Evolutionary conservation across 192 early-diverging fungal genomes (phyloP), one percentile per base, ranked within the genome.

Genomic region (Allomyces macrogynus): DNA sequence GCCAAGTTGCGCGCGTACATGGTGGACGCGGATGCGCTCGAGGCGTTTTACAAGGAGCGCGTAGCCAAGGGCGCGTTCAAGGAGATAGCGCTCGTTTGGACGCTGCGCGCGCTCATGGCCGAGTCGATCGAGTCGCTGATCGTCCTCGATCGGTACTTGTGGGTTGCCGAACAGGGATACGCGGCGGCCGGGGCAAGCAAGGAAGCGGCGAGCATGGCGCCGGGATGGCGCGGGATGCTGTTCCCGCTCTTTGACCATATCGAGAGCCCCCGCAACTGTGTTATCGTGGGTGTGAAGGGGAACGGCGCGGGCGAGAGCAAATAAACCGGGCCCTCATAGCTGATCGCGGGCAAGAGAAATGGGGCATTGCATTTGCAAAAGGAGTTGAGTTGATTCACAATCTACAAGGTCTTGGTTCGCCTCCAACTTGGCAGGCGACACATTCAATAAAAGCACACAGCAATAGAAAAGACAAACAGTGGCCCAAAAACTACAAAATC

Each of bases 21-120:
- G 1, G 75, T 77, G 12, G 65, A 64, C 9, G 61, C 68, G n/a
- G 76, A 71, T 26, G 75, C 77, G 14, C 73, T 85, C 0, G 66
- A 70, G 65, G 65, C 65, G 9, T 69, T 73, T 10, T 76, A 79
- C 43, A 70, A 78, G n/a, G 42, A 70, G 23, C 64, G 63, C 14
- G 57, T 73, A 22, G 57, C 70, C 40, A 60, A 69, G 22, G 70
- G 73, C 18, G 70, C 76, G 42, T 71, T 82, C 57, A 70, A 65
- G 61, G 80, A 84, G 67, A 80, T 95, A 63, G 85, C 87, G 3
- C 78, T 84, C 16, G 80, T 86, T 23, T 95, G 92, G 90, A 89
- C 90, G 43, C 72, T 95, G 43, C 71, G 87, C 43, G 79, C 85
- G 0, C 70, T 95, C 71, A 68, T 91, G 12, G 85, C 83, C 1